Evolutionary conservation across 2,329 filamentous ascomycete species (phyloP).

Genomic region (Bretziella fagacearum): DNA sequence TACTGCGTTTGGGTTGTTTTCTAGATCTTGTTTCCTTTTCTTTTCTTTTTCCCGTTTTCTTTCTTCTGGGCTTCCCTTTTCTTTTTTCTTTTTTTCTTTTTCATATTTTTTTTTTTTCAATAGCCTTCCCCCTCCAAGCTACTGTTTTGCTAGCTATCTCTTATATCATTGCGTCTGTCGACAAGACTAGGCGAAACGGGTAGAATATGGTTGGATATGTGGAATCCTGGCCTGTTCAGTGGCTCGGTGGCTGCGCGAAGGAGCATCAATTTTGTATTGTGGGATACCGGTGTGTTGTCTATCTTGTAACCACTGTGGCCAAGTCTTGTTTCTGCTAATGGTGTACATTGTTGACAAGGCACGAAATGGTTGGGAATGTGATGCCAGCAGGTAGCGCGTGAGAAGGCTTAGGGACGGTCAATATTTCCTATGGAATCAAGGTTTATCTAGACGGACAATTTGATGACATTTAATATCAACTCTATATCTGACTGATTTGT

Average conservation of each 20-base stretch:
- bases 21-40: not conserved
- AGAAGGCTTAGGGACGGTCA: too few relatives aligned
- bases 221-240: constrained; percentile 7
- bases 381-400: too few relatives aligned
- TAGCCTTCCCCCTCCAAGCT: not conserved
- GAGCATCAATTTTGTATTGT: constrained; percentile 10
- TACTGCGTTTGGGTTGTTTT: constrained; percentile 1
- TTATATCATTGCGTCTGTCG: not conserved
- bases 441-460: too few relatives aligned
- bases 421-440: too few relatives aligned
- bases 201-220: constrained; percentile 8
- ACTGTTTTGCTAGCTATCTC: not conserved
- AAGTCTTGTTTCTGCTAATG: too few relatives aligned
- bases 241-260: not conserved
- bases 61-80: not conserved
- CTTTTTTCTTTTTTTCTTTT: not conserved
- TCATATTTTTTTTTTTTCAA: not conserved
- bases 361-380: too few relatives aligned
- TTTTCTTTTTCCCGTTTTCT: not conserved
- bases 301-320: not conserved
- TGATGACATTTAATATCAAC: too few relatives aligned
- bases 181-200: not conserved
- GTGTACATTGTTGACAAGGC: too few relatives aligned
- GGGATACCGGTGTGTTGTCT: constrained; percentile 8
- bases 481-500: too few relatives aligned